Conservation (phyloP, 768 basidiomycete species). For the Termitomyces heimii region DNA sequence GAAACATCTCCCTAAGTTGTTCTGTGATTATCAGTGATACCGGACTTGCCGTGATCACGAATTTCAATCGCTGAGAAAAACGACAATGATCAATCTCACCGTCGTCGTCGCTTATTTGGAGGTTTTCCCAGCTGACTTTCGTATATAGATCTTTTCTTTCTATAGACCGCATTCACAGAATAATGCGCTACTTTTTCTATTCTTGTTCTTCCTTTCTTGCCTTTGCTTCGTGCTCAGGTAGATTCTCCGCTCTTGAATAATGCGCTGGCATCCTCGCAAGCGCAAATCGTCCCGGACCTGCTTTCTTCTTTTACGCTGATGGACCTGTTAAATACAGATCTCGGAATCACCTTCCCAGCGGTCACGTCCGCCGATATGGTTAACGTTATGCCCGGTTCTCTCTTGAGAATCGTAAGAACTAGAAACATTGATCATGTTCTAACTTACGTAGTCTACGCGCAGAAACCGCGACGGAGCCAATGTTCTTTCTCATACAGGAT, state of each 20-base stretch:
- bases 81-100: background rate
- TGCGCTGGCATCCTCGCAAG: conserved; percentile 26
- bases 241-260: conserved; percentile 10
- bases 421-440: background rate
- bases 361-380: conserved; percentile 19
- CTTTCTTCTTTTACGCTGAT: conserved; percentile 32
- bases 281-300: conserved; percentile 35
- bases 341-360: conserved; percentile 33
- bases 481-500: conserved; percentile 23
- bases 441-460: background rate
- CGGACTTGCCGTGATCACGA: background rate
- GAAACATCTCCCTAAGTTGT: background rate
- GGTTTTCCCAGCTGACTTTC: background rate
- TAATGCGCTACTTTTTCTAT: background rate
- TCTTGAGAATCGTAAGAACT: conserved; percentile 29
- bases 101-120: background rate
- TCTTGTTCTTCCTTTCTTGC: conserved; percentile 8
- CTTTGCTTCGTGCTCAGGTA: conserved; percentile 12
- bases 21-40: background rate
- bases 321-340: conserved; percentile 26
- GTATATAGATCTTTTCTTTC: background rate
- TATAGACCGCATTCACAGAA: background rate
- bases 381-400: conserved; percentile 28
- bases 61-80: background rate
- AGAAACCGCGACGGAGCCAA: conserved; percentile 30